These are phyloP conservation scores for Candida morakotiae DNA, from an alignment of 805 yeast species.

Conservation along the genomic window DNA sequence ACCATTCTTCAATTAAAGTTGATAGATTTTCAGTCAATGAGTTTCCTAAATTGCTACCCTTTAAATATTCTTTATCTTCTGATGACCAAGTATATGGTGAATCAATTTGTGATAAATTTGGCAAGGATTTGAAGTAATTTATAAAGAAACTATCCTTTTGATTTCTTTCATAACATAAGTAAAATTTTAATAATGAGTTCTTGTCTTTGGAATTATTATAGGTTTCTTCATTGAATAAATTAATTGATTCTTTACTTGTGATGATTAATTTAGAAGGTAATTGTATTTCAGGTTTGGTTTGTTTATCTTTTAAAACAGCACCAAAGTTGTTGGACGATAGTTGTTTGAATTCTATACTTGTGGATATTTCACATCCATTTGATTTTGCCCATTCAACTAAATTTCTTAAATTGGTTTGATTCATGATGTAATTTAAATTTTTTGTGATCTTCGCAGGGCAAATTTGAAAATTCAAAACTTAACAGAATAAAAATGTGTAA, in stretches of 20 bases:
- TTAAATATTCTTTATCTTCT: constrained; percentile 45
- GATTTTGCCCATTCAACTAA: constrained; percentile 28
- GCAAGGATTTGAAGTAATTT: constrained; percentile 31
- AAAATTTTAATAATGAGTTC: constrained; percentile 33
- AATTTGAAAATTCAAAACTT: too few species aligned
- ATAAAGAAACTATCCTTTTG: constrained; percentile 17
- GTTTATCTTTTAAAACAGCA: constrained; percentile 12
- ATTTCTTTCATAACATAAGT: constrained; percentile 26
- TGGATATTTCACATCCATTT: constrained; percentile 26
- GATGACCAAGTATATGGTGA: constrained; percentile 67
- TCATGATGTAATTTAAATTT: too few species aligned
- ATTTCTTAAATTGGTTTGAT: constrained; percentile 2
- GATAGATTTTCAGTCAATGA: constrained; percentile 46
- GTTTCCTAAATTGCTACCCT: constrained; percentile 68
- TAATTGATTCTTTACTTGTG: constrained; percentile 21
- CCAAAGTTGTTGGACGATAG: constrained; percentile 22
- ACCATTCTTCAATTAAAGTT: constrained; percentile 60
- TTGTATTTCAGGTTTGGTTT: background rate
- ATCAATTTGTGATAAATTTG: constrained; percentile 37
- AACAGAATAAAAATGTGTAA: too few species aligned
- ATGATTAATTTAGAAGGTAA: constrained; percentile 11
- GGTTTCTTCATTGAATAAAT: constrained; percentile 13
- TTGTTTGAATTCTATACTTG: constrained; percentile 18
- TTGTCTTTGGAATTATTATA: constrained; percentile 15
- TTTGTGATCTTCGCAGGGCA: background rate